Evolutionary conservation across 2,329 filamentous ascomycete genomes (phyloP).

Genomic region (Dothistroma pini): DNA sequence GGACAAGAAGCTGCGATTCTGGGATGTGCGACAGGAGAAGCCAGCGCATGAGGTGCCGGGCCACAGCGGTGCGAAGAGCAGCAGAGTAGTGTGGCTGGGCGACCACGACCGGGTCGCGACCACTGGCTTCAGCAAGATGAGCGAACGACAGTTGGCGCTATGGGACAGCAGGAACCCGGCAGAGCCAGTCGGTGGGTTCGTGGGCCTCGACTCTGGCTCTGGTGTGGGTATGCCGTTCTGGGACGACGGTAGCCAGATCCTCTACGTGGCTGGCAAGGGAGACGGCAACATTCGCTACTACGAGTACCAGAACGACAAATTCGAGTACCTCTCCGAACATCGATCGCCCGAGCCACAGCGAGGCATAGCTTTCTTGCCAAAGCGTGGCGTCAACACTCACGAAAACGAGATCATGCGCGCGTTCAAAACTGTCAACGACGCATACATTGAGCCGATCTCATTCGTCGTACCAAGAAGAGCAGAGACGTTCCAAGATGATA

Average conservation of each 20-base stretch:
- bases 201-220: constrained; percentile 87
- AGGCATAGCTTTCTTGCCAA: constrained; percentile 89
- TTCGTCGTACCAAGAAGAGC: constrained; percentile 94
- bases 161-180: constrained; percentile 82
- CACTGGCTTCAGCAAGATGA: constrained; percentile 97
- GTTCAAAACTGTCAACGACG: constrained; percentile 95
- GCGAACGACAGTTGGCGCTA: constrained; percentile 88
- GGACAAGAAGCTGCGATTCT: constrained; percentile 97
- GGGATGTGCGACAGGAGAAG: constrained; percentile 93
- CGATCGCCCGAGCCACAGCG: constrained; percentile 95
- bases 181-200: constrained; percentile 86
- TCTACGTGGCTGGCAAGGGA: constrained; percentile 96
- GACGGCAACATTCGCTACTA: constrained; percentile 99
- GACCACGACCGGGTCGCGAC: constrained; percentile 95
- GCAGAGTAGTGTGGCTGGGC: constrained; percentile 92
- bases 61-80: constrained; percentile 94
- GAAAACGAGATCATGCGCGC: constrained; percentile 95
- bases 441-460: constrained; percentile 92
- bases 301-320: constrained; percentile 98
- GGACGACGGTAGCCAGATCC: constrained; percentile 92
- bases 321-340: constrained; percentile 95
- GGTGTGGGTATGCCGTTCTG: constrained; percentile 99
- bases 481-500: constrained; percentile 94
- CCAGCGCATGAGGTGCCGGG: constrained; percentile 79
- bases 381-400: constrained; percentile 90